A percentile compares a stretch with the other conserved stretches of the same genome.
Evolutionary conservation across 805 yeast genomes (phyloP).

Genomic region (Kuraishia ogatae): DNA sequence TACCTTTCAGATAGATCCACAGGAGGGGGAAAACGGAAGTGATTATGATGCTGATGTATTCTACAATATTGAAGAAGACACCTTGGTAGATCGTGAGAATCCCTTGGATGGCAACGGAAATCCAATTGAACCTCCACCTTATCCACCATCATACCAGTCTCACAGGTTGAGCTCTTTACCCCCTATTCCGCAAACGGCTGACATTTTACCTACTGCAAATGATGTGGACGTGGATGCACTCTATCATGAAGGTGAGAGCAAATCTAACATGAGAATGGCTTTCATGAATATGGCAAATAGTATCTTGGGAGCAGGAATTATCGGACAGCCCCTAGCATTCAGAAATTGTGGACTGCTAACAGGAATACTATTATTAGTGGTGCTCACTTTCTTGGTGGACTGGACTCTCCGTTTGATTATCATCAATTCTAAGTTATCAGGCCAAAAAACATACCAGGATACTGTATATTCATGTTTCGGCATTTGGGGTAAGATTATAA

Average conservation of each 20-base stretch:
- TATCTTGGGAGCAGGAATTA: conserved; percentile 91
- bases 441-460: conserved; percentile 74
- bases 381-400: conserved; percentile 67
- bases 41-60: not conserved
- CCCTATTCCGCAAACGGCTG: not conserved
- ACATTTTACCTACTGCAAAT: not conserved
- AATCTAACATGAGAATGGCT: conserved; percentile 71
- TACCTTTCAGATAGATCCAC: not conserved
- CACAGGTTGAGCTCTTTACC: not conserved
- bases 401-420: conserved; percentile 82
- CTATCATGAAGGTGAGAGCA: conserved; percentile 19
- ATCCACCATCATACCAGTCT: not conserved
- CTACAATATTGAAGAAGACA: not conserved
- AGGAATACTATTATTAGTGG: conserved; percentile 52
- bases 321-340: conserved; percentile 89
- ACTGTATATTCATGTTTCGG: conserved; percentile 81
- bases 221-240: conserved; percentile 1
- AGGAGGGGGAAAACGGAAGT: not conserved
- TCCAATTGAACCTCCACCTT: not conserved
- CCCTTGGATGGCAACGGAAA: not conserved
- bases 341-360: conserved; percentile 72
- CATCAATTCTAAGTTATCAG: conserved; percentile 69
- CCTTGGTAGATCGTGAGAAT: not conserved
- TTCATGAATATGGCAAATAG: conserved; percentile 97
- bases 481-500: conserved; percentile 51